Conservation (phyloP, 352 stramenopile species). For the Pythium sp. region DNA sequence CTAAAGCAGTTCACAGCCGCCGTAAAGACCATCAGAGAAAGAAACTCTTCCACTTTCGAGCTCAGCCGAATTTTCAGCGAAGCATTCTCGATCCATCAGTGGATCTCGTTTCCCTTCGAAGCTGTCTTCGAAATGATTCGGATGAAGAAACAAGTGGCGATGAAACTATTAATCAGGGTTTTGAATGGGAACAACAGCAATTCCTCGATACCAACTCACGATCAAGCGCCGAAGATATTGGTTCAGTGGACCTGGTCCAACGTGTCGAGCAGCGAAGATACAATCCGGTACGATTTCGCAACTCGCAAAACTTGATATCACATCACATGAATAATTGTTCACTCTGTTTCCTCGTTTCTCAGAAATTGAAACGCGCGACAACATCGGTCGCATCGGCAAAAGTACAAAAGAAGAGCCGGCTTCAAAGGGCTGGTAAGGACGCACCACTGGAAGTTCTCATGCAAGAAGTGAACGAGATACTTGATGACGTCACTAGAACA, state of each 20-base stretch:
- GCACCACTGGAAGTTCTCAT: neutral
- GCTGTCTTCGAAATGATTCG: neutral
- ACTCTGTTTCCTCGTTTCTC: neutral
- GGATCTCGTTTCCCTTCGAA: neutral
- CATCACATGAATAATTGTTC: neutral
- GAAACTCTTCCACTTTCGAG: neutral
- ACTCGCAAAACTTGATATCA: neutral
- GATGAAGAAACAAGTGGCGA: neutral
- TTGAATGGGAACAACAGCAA: neutral
- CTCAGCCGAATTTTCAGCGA: neutral
- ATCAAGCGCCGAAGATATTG: neutral
- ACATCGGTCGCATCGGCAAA: neutral
- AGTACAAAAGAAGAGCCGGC: neutral
- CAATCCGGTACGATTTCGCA: neutral
- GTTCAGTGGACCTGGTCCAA: neutral
- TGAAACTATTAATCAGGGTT: neutral
- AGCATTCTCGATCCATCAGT: neutral
- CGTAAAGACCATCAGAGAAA: neutral
- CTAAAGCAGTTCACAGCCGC: neutral
- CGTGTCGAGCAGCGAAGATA: neutral
- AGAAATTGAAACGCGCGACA: neutral
- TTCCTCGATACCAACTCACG: neutral
- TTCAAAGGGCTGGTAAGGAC: neutral
- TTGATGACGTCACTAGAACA: neutral
- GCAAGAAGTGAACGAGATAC: neutral